Conservation (phyloP, 208 protist species). For the Leishmania braziliensis region DNA sequence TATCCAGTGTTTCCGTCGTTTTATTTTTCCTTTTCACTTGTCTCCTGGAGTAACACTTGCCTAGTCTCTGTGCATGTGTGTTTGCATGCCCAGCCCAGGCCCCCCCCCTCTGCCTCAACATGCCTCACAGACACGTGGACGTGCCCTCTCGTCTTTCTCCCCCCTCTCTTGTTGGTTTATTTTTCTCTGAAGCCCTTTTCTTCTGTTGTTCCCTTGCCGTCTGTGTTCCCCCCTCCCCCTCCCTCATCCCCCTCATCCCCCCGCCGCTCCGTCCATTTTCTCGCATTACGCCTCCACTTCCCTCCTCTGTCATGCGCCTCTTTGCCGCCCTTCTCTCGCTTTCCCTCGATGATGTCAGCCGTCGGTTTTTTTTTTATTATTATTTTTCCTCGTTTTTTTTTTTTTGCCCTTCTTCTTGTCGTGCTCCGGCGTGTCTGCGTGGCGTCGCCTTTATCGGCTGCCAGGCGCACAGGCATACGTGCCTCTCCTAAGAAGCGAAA, state of each 20-base stretch:
- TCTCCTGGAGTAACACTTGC: not conserved
- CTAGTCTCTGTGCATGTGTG: not conserved
- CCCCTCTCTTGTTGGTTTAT: not conserved
- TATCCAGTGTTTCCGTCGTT: not conserved
- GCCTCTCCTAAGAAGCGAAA: not conserved
- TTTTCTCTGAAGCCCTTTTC: not conserved
- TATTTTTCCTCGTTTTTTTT: not conserved
- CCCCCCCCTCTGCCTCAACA: not conserved
- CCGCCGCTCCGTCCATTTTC: not conserved
- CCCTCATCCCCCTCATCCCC: too few species aligned
- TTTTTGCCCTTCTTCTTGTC: too few species aligned
- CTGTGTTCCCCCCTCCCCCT: not conserved
- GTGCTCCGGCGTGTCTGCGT: not conserved
- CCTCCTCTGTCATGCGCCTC: not conserved
- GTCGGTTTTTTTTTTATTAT: too few species aligned
- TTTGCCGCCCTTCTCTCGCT: not conserved
- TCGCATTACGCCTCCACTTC: too few species aligned
- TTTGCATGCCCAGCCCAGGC: too few species aligned
- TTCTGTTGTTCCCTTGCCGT: not conserved
- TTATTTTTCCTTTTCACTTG: not conserved
- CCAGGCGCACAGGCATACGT: not conserved
- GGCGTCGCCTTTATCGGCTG: not conserved
- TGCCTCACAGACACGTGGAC: not conserved
- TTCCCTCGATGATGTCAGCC: not conserved
- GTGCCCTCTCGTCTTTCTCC: not conserved